Percentiles rank a stretch among this genome's conserved stretches.
Evolutionary conservation across 2,329 filamentous ascomycete genomes (phyloP).

Genomic region (Colletotrichum filicis): DNA sequence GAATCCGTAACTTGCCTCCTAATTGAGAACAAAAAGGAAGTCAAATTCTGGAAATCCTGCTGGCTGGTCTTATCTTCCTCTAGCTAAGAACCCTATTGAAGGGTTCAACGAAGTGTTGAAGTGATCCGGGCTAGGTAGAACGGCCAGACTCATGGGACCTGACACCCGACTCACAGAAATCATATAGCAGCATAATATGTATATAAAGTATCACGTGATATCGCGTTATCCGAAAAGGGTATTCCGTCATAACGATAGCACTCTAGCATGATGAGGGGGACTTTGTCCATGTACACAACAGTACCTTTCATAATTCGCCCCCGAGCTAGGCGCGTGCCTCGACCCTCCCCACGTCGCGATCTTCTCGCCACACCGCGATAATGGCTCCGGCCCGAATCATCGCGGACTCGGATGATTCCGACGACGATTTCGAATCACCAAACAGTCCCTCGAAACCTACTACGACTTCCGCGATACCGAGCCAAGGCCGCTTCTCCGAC

Average conservation of each 20-base stretch:
- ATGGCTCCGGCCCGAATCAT: constrained; percentile 34
- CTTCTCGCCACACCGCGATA: constrained; percentile 17
- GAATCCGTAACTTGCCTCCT: not conserved
- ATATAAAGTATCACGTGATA: not conserved
- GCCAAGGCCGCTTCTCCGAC: constrained; percentile 38
- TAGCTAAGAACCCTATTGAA: not conserved
- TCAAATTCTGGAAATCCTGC: not conserved
- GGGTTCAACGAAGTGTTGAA: not conserved
- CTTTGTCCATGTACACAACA: not conserved
- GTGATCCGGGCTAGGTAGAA: not conserved
- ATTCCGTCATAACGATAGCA: not conserved
- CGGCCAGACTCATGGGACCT: not conserved
- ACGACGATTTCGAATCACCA: constrained; percentile 18
- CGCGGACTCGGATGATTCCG: constrained; percentile 37
- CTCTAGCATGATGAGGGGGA: not conserved
- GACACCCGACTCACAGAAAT: not conserved
- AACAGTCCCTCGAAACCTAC: constrained; percentile 24
- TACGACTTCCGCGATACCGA: constrained; percentile 4
- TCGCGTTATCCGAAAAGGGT: not conserved
- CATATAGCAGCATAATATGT: not conserved
- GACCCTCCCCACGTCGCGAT: not conserved
- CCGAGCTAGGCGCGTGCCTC: not conserved
- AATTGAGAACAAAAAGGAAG: not conserved
- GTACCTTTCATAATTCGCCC: constrained; percentile 11
- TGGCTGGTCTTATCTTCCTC: not conserved